A percentile compares a stretch with the other conserved stretches of the same genome.
phyloP scores from a whole-genome alignment of 345 rosid genomes.

The Lepidium africanum region DNA sequence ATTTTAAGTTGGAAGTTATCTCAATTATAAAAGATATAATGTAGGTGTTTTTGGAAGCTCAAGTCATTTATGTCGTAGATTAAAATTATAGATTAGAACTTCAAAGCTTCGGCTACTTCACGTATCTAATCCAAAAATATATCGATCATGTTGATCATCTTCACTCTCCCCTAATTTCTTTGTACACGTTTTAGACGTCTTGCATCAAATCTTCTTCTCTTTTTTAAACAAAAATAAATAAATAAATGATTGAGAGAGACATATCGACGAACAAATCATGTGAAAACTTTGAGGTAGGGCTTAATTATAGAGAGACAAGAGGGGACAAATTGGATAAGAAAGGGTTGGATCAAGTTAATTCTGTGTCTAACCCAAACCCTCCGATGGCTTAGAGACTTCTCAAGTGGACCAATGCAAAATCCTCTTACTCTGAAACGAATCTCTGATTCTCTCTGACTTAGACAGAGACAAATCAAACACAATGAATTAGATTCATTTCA shows the following conservation, averaged over 20 bases:
- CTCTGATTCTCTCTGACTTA: constrained; percentile 15
- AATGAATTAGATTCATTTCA: constrained; percentile 21
- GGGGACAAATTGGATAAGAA: constrained; percentile 25
- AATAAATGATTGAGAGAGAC: constrained; percentile 16
- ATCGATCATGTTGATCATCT: background rate
- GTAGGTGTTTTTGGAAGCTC: background rate
- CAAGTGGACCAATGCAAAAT: constrained; percentile 20
- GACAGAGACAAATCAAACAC: constrained; percentile 25
- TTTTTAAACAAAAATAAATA: background rate
- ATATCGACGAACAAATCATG: constrained; percentile 18
- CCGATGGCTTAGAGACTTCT: background rate
- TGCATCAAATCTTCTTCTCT: background rate
- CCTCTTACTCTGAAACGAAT: constrained; percentile 1
- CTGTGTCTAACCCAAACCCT: constrained; percentile 18
- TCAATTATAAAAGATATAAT: background rate
- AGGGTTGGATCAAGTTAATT: constrained; percentile 29
- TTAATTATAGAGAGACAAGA: background rate
- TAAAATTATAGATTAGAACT: background rate
- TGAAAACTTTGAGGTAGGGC: constrained; percentile 14
- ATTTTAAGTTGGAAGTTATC: too few relatives aligned
- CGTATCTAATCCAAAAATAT: constrained; percentile 15
- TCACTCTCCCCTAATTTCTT: background rate
- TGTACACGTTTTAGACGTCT: constrained; percentile 22
- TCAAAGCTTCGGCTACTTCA: constrained; percentile 2
- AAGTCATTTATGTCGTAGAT: background rate